Evolutionary conservation across 805 yeast species (phyloP).

Genomic region (Hemisphaericaspora nanyangensis): DNA sequence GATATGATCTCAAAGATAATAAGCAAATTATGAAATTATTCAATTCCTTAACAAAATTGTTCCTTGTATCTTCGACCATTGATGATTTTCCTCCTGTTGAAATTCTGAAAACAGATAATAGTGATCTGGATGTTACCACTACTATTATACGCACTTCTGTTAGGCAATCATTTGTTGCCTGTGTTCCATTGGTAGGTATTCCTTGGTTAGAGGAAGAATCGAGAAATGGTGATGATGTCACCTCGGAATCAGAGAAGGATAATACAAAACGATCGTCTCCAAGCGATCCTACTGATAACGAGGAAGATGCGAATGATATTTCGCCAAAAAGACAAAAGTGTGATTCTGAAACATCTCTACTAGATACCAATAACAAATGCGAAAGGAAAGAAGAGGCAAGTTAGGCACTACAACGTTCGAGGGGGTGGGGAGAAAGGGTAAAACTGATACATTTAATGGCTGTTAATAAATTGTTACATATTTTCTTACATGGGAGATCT

Average conservation of each 20-base stretch:
- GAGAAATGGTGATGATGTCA: conserved; percentile 1
- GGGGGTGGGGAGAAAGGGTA: too few relatives aligned
- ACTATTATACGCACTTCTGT: too few relatives aligned
- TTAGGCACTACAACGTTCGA: too few relatives aligned
- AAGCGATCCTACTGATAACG: too few relatives aligned
- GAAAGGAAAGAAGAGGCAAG: too few relatives aligned
- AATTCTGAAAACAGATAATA: background rate
- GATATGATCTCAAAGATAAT: conserved; percentile 26
- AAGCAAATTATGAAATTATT: conserved; percentile 39
- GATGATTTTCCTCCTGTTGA: conserved; percentile 19
- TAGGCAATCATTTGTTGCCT: conserved; percentile 6
- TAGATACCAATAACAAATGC: too few relatives aligned
- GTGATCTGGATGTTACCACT: background rate
- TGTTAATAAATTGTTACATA: background rate
- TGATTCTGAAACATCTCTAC: too few relatives aligned
- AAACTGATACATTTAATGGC: too few relatives aligned
- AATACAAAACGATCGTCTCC: too few relatives aligned
- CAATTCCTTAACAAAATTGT: conserved; percentile 36
- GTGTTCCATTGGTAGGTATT: conserved; percentile 22
- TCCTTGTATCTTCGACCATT: conserved; percentile 24
- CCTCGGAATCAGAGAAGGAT: too few relatives aligned
- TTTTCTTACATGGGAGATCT: conserved; percentile 6
- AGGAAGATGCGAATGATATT: too few relatives aligned
- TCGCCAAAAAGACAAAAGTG: too few relatives aligned
- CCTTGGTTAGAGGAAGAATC: conserved; percentile 22